Evolutionary conservation across 2,329 filamentous ascomycete genomes (phyloP), one percentile per base, ranked within the genome.

Genomic region (Penicillium sp.): DNA sequence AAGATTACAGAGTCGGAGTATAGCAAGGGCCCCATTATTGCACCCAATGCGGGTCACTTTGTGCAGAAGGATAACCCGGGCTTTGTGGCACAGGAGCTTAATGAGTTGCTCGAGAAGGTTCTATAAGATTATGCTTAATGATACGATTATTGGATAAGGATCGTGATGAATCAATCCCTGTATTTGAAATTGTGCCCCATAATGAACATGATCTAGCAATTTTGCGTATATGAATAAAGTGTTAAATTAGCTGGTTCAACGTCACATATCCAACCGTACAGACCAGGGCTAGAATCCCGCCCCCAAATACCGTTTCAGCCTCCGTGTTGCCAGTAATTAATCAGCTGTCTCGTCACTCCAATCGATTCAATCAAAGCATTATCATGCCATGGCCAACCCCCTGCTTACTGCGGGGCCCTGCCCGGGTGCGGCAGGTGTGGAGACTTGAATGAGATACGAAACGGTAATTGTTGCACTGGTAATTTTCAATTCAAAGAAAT

Each of bases 11-110:
- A 70, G 4, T 51, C 65, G 0, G 72, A 73, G 11, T 75, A 66
- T 35, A 74, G 73, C 21, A 77, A 76, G 41, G 79, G 79, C 0
- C 78, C 77, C 2, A 63, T 82, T 13, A 75, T 80, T 43, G 82
- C 81, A 1, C 70, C 74, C 8, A 73, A 75, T 0, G 81, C 80
- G 33, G 82, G 82, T 0, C 82, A 85, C 67, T 84, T 85, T 55
- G 78, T 86, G 24, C 84, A 86, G 61, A 73, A 70, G 35, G 83
- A 85, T 58, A 77, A 80, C 27, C 83, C 84, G 3, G 70, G 56
- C 1, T 73, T 80, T 55, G 80, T 83, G 7, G 74, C 72, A 1
- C 21, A 75, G 57, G 46, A 57, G 33, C 22, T 48, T 6, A 35
- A 37, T 10, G 47, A 48, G 21, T 10, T 48, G 13, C 47, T 48